phyloP scores from a whole-genome alignment of 139 green algal genomes.

The Zygnema cylindricum region DNA sequence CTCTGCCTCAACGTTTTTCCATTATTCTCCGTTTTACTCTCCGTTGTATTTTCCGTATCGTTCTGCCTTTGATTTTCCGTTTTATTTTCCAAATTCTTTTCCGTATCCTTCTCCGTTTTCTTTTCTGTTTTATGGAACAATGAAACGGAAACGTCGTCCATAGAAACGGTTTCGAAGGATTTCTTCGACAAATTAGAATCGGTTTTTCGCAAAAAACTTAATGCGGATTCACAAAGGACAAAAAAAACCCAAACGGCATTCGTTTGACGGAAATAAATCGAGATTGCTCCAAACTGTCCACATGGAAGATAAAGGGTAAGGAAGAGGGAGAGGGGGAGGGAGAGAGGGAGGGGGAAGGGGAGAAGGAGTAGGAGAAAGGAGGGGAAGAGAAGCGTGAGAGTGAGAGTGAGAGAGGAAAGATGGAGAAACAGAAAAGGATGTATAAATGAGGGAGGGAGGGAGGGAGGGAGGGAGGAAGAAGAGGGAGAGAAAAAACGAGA shows the following conservation, averaged over 20 bases:
- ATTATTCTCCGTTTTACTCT: too few relatives aligned
- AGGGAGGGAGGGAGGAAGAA: background rate
- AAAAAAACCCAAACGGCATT: conserved; percentile 91
- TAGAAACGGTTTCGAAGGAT: background rate
- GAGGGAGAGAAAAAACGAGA: background rate
- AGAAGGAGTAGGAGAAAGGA: background rate
- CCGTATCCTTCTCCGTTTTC: background rate
- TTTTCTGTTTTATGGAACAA: background rate
- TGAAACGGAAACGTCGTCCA: too few relatives aligned
- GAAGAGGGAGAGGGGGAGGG: too few relatives aligned
- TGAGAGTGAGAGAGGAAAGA: background rate
- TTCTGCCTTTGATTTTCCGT: too few relatives aligned
- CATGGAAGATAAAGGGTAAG: conserved; percentile 1
- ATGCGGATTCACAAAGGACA: conserved; percentile 39
- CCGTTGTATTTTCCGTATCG: too few relatives aligned
- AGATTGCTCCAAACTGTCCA: conserved; percentile 60
- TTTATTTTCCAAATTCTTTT: background rate
- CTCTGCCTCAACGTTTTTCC: too few relatives aligned
- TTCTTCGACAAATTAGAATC: background rate
- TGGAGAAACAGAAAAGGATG: too few relatives aligned
- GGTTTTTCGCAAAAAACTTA: background rate
- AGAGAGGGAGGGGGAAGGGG: background rate
- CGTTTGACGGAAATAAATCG: conserved; percentile 85
- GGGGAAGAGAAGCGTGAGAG: background rate
- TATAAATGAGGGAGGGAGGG: too few relatives aligned